Evolutionary conservation across 495 filamentous ascomycete genomes (phyloP).

Genomic region (Lentithecium fluviatile): DNA sequence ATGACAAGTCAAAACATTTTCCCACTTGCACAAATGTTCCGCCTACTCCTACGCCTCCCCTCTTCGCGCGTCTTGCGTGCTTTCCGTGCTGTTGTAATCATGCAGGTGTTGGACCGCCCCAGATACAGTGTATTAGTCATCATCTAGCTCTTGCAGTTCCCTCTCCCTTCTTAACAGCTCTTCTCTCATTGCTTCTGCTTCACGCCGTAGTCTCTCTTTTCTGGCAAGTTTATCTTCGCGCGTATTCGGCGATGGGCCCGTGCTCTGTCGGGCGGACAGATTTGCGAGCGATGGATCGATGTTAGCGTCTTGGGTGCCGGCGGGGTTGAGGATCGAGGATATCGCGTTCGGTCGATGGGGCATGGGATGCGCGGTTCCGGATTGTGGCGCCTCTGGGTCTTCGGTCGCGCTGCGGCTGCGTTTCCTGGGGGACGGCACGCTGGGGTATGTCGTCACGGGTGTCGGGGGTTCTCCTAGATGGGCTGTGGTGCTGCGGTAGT

Average conservation of each 20-base stretch:
- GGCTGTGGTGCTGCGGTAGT: conserved; percentile 32
- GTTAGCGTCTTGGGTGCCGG: conserved; percentile 15
- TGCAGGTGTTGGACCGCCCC: no score
- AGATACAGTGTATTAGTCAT: background rate
- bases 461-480: conserved; percentile 51
- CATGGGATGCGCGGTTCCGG: conserved; percentile 45
- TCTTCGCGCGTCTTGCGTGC: no score
- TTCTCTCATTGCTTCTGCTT: conserved; percentile 75
- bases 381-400: conserved; percentile 39
- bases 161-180: conserved; percentile 72
- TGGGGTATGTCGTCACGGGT: conserved; percentile 38
- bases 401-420: conserved; percentile 59
- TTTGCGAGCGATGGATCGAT: conserved; percentile 31
- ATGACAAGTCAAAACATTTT: no score
- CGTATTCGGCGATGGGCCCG: conserved; percentile 35
- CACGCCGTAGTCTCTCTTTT: conserved; percentile 57
- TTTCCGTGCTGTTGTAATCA: no score
- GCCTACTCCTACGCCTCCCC: no score
- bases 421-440: conserved; percentile 58
- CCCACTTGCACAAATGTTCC: no score
- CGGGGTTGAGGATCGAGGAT: conserved; percentile 29
- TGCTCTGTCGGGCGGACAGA: background rate
- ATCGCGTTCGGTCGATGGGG: conserved; percentile 26
- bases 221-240: conserved; percentile 28
- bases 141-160: conserved; percentile 62